These are phyloP conservation scores for Gossypium davidsonii DNA, from an alignment of 441 rosid genomes.

Conservation along the genomic window DNA sequence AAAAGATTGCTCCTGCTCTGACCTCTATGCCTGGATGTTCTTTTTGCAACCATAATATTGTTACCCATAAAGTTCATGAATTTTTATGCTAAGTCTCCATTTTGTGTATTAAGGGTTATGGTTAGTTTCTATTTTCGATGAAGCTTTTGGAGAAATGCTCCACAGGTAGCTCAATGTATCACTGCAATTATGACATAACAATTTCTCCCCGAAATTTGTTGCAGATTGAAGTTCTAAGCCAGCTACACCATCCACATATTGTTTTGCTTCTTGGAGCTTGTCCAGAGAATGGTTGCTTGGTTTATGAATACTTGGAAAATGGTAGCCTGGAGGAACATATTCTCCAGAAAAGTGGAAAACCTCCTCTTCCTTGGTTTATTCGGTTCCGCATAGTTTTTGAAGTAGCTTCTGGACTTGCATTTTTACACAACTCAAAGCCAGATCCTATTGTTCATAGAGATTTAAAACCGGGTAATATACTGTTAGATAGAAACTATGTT, in stretches of 20 bases:
- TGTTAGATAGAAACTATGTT: slow-evolving; percentile 63
- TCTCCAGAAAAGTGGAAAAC: slow-evolving; percentile 45
- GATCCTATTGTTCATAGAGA: slow-evolving; percentile 90
- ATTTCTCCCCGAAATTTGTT: background rate
- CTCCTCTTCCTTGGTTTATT: slow-evolving; percentile 76
- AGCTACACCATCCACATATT: slow-evolving; percentile 67
- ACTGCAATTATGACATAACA: background rate
- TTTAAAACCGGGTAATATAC: slow-evolving; percentile 70
- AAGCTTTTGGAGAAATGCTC: background rate
- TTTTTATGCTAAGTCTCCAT: background rate
- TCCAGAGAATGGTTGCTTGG: slow-evolving; percentile 75
- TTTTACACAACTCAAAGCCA: slow-evolving; percentile 89
- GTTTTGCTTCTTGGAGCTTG: slow-evolving; percentile 89
- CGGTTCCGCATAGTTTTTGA: slow-evolving; percentile 64
- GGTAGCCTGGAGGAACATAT: slow-evolving; percentile 77
- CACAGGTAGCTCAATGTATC: background rate
- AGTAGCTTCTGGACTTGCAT: slow-evolving; percentile 80
- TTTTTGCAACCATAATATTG: background rate
- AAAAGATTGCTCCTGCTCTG: background rate
- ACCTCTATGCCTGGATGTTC: background rate
- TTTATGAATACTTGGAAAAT: slow-evolving; percentile 81
- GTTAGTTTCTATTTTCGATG: background rate
- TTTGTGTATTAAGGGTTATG: background rate
- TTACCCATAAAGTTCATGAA: background rate
- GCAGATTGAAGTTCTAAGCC: slow-evolving; percentile 85